Evolutionary conservation across 352 stramenopile species (phyloP).

Genomic region (Phytophthora pini): DNA sequence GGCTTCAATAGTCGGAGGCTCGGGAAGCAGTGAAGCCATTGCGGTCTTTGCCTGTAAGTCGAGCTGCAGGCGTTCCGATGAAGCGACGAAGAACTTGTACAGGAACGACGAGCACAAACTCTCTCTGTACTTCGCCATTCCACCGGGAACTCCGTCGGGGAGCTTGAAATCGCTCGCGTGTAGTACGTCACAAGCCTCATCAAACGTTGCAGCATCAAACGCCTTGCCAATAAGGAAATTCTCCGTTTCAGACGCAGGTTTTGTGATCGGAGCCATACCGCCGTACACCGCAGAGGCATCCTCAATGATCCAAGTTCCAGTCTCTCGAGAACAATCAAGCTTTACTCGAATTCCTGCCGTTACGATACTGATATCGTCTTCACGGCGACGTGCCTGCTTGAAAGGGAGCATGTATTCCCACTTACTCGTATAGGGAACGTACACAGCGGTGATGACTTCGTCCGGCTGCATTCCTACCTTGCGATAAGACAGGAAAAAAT

Average conservation of each 20-base stretch:
- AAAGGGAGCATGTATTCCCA: constrained; percentile 96
- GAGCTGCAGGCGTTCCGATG: constrained; percentile 60
- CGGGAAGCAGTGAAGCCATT: constrained; percentile 22
- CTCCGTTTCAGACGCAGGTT: constrained; percentile 56
- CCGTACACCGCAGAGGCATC: constrained; percentile 68
- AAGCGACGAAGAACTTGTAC: constrained; percentile 94
- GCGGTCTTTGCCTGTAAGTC: constrained; percentile 32
- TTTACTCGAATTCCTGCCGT: constrained; percentile 93
- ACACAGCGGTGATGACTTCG: constrained; percentile 93
- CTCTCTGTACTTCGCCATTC: constrained; percentile 95
- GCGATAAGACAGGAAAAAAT: constrained; percentile 97
- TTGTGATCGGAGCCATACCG: constrained; percentile 78
- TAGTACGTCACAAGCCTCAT: constrained; percentile 83
- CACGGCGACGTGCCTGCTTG: constrained; percentile 95
- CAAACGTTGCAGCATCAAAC: constrained; percentile 85
- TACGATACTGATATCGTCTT: constrained; percentile 99
- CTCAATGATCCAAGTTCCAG: constrained; percentile 81
- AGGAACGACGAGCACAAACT: constrained; percentile 95
- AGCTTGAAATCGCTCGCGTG: constrained; percentile 91
- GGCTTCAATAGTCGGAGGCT: constrained; percentile 39
- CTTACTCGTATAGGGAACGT: constrained; percentile 85
- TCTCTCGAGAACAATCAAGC: constrained; percentile 61
- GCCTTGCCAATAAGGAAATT: constrained; percentile 81
- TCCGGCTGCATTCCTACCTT: constrained; percentile 89
- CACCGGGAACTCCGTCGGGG: constrained; percentile 90